phyloP scores from a whole-genome alignment of 2,329 filamentous ascomycete genomes.

The Microsporum audouinii region DNA sequence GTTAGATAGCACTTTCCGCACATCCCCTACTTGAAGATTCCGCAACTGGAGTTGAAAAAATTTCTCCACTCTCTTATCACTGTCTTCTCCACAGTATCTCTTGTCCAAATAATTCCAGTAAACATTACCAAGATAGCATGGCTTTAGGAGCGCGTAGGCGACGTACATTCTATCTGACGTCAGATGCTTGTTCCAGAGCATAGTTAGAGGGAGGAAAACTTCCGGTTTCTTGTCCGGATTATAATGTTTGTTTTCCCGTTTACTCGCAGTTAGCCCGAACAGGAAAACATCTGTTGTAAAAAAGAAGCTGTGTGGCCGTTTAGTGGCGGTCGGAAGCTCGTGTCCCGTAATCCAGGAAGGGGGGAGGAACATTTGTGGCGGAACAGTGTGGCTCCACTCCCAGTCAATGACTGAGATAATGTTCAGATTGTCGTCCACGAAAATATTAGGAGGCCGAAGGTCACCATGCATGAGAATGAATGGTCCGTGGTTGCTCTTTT shows the following conservation, averaged over 20 bases:
- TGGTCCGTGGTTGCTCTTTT: constrained; percentile 8
- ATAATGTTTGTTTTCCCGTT: not conserved
- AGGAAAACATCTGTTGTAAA: not conserved
- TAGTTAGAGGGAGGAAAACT: not conserved
- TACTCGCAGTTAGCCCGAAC: not conserved
- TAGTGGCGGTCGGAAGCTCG: not conserved
- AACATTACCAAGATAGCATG: constrained; percentile 8
- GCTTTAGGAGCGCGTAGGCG: constrained; percentile 7
- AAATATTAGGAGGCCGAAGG: constrained; percentile 11
- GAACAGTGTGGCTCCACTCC: constrained; percentile 10
- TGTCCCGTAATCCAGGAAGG: constrained; percentile 6
- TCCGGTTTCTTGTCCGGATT: not conserved
- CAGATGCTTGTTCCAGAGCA: not conserved
- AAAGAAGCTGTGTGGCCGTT: not conserved
- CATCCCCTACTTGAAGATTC: not conserved
- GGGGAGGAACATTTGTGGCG: constrained; percentile 8
- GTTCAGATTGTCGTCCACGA: constrained; percentile 9
- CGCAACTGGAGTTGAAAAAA: not conserved
- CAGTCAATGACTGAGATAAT: constrained; percentile 9
- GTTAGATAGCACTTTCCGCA: constrained; percentile 3
- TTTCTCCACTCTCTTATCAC: not conserved
- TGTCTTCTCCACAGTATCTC: constrained; percentile 6
- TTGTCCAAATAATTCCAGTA: constrained; percentile 9
- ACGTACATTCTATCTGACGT: not conserved
- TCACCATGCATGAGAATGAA: constrained; percentile 13